Evolutionary conservation across 805 yeast genomes (phyloP), one percentile per base, ranked within the genome.

Genomic region (Wickerhamiella kurtzmanii): DNA sequence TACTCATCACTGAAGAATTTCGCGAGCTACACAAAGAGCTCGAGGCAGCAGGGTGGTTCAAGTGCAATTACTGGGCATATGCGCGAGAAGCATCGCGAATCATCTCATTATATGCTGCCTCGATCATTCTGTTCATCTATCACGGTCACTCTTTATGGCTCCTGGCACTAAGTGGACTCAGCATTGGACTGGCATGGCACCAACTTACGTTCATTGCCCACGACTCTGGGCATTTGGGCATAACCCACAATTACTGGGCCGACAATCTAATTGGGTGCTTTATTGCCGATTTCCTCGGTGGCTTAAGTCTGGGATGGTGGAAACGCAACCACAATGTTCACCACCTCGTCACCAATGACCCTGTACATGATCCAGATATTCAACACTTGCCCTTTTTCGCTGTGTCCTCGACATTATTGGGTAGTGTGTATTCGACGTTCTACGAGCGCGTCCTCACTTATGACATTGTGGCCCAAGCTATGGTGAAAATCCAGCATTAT

Each of bases 291-390:
- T 86, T 72, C 68, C 64, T 78, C 44, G 96, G 96, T n/a, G 96
- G 96, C 0, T 69, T 86, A 38, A 82, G 94, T 41, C 60, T 85
- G 18, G 94, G 95, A 2, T 86, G 96, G 96, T 86, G 96, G 96
- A 87, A 86, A 56, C 71, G 88, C 45, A 86, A 83, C 63, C 96
- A 86, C 64, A 86, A 86, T 60, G 94, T 86, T n/a, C 96, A 86
- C 63, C 96, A 86, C 61, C 65, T 86, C 44, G 73, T 86, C 46
- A 82, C 95, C n/a, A 86, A 86, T 62, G 95, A 86, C 59, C 95
- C 96, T 0, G 81, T 82, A 1, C 95, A 87, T 60, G 96, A 86
- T 58, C 96, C 96, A 0, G 96, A 86, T 64, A 87, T 86, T 60
- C 96, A 86, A 64, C 95, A 86, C 64, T 63, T 86, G 52, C 96